Percentiles rank a stretch among this genome's conserved stretches.
phyloP scores from a whole-genome alignment of 1,139 yeast genomes.

The Hemisphaericaspora subhashii region DNA sequence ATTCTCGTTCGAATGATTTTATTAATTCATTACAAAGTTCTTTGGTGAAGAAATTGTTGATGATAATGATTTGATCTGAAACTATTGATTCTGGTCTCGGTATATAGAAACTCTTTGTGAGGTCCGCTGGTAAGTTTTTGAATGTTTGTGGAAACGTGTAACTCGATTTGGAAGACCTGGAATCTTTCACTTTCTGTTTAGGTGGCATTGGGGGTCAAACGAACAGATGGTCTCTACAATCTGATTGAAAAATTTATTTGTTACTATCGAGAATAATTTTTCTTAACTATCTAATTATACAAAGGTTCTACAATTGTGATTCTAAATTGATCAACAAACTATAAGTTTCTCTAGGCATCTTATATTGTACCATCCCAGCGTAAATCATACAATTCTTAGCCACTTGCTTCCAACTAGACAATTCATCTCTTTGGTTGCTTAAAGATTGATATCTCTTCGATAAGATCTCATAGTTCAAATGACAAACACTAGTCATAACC shows the following conservation, averaged over 20 bases:
- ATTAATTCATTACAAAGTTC: constrained; percentile 48
- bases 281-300: background rate
- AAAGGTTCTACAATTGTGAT: constrained; percentile 32
- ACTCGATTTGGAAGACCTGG: background rate
- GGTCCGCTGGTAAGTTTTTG: constrained; percentile 19
- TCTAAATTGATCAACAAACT: constrained; percentile 73
- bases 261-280: too few relatives aligned
- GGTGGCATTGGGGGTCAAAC: constrained; percentile 7
- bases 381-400: constrained; percentile 90
- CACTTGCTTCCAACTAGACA: constrained; percentile 54
- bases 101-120: constrained; percentile 28
- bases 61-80: constrained; percentile 46
- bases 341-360: constrained; percentile 91
- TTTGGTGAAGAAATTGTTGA: constrained; percentile 42
- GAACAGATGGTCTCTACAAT: too few relatives aligned
- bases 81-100: constrained; percentile 35
- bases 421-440: constrained; percentile 51
- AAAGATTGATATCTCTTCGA: constrained; percentile 49
- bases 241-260: too few relatives aligned
- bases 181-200: constrained; percentile 7
- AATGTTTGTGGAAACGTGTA: constrained; percentile 33
- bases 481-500: constrained; percentile 77
- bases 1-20: constrained; percentile 29
- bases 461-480: constrained; percentile 51
- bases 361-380: constrained; percentile 94